Percentiles rank a stretch among this genome's conserved stretches.
Conservation (phyloP, 2,329 filamentous ascomycete genomes). For the Trematosphaeria pertusa region DNA sequence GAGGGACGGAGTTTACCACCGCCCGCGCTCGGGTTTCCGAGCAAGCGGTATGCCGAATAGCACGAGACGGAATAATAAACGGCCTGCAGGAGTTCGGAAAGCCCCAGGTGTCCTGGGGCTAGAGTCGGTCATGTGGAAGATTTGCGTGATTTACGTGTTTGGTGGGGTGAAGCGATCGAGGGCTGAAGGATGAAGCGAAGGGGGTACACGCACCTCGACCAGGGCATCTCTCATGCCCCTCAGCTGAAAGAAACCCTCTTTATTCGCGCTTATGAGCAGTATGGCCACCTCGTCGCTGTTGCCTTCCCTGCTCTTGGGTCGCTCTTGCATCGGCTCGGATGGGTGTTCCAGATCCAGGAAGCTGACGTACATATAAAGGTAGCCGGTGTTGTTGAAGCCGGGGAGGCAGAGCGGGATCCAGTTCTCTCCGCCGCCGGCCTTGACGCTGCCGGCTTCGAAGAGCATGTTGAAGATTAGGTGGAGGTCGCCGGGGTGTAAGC, state of each 20-base stretch:
- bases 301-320: conserved; percentile 43
- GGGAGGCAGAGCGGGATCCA: conserved; percentile 97
- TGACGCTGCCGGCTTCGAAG: conserved; percentile 91
- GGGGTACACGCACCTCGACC: conserved; percentile 57
- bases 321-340: conserved; percentile 52
- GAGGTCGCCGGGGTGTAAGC: conserved; percentile 91
- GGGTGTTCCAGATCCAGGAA: conserved; percentile 73
- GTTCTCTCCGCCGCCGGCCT: conserved; percentile 91
- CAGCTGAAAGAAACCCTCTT: conserved; percentile 91
- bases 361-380: conserved; percentile 99
- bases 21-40: neutral
- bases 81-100: too few species aligned
- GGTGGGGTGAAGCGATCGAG: too few species aligned
- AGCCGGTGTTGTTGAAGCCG: conserved; percentile 95
- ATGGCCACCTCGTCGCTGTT: conserved; percentile 81
- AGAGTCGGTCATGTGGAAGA: too few species aligned
- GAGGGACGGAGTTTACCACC: conserved; percentile 1
- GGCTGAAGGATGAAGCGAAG: too few species aligned
- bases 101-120: too few species aligned
- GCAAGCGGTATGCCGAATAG: too few species aligned
- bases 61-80: too few species aligned
- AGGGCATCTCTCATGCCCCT: conserved; percentile 72
- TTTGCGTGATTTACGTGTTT: too few species aligned
- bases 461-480: conserved; percentile 99
- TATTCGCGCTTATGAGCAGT: conserved; percentile 88